A percentile compares a stretch with the other conserved stretches of the same genome.
Conservation (phyloP, 495 filamentous ascomycete species). For the Hypoxylon intermedium region DNA sequence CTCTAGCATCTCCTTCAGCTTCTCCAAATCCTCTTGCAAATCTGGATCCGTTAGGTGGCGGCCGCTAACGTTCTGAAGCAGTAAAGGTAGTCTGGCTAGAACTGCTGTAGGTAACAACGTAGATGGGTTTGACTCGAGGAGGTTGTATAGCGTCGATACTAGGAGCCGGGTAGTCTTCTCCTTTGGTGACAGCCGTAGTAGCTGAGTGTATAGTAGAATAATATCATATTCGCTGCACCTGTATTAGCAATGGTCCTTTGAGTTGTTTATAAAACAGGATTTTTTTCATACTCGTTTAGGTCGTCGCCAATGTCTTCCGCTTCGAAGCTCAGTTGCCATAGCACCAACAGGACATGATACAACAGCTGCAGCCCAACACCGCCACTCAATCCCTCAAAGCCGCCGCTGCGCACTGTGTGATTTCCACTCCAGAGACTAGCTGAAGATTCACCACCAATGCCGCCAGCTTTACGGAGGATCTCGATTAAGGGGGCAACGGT, state of each 20-base stretch:
- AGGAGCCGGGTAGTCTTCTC: conserved; percentile 96
- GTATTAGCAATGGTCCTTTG: conserved; percentile 23
- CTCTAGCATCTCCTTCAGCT: conserved; percentile 78
- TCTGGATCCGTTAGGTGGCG: conserved; percentile 90
- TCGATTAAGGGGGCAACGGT: conserved; percentile 83
- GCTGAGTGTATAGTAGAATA: conserved; percentile 84
- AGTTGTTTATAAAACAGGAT: too few relatives aligned
- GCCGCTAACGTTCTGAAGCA: conserved; percentile 78
- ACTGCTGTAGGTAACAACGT: conserved; percentile 82
- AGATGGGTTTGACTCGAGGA: conserved; percentile 76
- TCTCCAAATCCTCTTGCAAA: conserved; percentile 82
- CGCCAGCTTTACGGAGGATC: conserved; percentile 80
- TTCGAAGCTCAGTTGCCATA: conserved; percentile 98
- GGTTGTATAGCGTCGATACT: conserved; percentile 85
- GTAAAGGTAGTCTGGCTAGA: conserved; percentile 79
- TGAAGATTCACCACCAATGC: conserved; percentile 69
- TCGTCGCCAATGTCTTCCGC: conserved; percentile 82
- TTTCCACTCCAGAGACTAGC: conserved; percentile 70
- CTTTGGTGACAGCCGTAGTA: conserved; percentile 91
- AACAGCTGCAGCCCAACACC: conserved; percentile 91
- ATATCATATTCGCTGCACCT: conserved; percentile 84
- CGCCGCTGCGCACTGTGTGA: conserved; percentile 58
- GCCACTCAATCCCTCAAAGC: conserved; percentile 71
- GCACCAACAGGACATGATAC: conserved; percentile 88
- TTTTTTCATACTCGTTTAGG: conserved; percentile 72